Conservation (phyloP, 805 yeast genomes). For the Candida peoriensis region DNA sequence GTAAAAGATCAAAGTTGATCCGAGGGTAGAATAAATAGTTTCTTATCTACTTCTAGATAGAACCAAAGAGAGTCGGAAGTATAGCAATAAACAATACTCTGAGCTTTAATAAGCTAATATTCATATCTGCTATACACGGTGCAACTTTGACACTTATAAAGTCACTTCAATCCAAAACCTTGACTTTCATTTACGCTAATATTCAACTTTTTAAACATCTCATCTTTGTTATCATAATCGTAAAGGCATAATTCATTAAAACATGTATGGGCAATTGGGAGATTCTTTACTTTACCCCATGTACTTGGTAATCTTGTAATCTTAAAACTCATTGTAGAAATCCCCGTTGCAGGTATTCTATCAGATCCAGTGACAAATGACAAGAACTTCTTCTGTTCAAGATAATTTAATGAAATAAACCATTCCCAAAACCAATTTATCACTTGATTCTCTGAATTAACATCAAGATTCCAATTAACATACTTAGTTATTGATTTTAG, state of each 20-base stretch:
- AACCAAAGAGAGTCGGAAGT: not conserved
- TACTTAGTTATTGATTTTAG: conserved; percentile 72
- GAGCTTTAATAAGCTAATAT: too few relatives aligned
- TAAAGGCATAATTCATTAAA: conserved; percentile 84
- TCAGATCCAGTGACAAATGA: conserved; percentile 88
- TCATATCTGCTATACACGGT: too few relatives aligned
- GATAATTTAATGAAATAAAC: conserved; percentile 39
- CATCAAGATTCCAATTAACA: conserved; percentile 58
- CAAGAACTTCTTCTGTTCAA: conserved; percentile 57
- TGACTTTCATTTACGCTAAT: conserved; percentile 73
- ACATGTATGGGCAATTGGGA: conserved; percentile 92
- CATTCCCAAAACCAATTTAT: conserved; percentile 88
- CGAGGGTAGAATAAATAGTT: too few relatives aligned
- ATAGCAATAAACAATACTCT: not conserved
- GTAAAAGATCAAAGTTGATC: too few relatives aligned
- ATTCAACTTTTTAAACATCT: conserved; percentile 51
- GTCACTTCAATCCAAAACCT: conserved; percentile 75
- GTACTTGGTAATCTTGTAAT: conserved; percentile 43
- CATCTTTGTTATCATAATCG: conserved; percentile 53
- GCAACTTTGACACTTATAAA: too few relatives aligned
- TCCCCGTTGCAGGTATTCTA: conserved; percentile 89
- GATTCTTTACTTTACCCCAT: conserved; percentile 29
- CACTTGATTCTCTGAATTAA: conserved; percentile 30
- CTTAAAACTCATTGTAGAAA: conserved; percentile 67
- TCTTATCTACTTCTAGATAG: too few relatives aligned